These are phyloP conservation scores for Leccinum cinnamomeum DNA, from an alignment of 1,284 basidiomycete species.

Conservation along the genomic window DNA sequence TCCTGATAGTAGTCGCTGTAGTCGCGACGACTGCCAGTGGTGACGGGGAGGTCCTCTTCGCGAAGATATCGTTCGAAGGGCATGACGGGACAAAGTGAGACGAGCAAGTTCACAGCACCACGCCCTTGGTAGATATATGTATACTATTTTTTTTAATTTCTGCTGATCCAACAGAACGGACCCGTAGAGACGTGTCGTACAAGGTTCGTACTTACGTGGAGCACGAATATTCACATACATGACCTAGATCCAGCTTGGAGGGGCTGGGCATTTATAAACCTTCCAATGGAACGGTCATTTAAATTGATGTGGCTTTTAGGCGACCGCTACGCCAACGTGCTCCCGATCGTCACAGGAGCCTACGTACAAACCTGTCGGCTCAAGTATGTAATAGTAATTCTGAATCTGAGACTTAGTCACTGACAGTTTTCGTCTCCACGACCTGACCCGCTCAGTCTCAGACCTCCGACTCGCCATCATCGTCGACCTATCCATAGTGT, in stretches of 20 bases:
- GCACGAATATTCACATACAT: background rate
- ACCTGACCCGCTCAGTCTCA: constrained; percentile 4
- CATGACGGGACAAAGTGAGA: constrained; percentile 24
- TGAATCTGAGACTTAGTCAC: background rate
- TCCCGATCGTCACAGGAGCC: constrained; percentile 28
- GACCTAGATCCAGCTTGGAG: constrained; percentile 19
- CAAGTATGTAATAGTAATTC: constrained; percentile 26
- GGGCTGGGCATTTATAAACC: constrained; percentile 5
- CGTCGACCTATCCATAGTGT: background rate
- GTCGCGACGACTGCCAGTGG: constrained; percentile 4
- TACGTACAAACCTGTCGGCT: constrained; percentile 26
- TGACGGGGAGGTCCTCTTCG: constrained; percentile 14
- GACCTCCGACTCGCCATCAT: constrained; percentile 8
- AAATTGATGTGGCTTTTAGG: constrained; percentile 21
- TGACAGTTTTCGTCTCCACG: background rate
- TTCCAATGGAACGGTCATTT: constrained; percentile 18
- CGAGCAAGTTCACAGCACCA: background rate
- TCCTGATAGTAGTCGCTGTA: constrained; percentile 21
- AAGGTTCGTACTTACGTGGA: background rate
- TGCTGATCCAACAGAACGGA: constrained; percentile 17
- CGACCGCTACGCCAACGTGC: constrained; percentile 24
- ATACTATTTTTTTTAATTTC: constrained; percentile 3
- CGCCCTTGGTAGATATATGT: background rate
- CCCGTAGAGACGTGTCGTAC: constrained; percentile 12
- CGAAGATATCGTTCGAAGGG: constrained; percentile 42